Evolutionary conservation across 176 grass and related monocot genomes (phyloP).

Genomic region (Typha latifolia): DNA sequence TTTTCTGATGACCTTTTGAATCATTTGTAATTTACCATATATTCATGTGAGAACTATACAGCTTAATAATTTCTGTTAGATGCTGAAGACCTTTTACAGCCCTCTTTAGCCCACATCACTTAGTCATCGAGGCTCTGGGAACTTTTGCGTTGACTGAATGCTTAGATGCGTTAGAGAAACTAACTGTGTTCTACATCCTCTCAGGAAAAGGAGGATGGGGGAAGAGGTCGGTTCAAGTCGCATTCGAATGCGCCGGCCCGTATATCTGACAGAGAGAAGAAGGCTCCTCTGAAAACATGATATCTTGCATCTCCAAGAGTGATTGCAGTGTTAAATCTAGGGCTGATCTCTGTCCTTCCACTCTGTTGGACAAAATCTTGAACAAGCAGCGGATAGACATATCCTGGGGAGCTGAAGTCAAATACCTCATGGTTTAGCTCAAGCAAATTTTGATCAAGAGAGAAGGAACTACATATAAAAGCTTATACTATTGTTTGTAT

Average conservation of each 20-base stretch:
- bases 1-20: too few relatives aligned
- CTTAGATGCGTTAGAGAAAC: too few relatives aligned
- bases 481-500: too few relatives aligned
- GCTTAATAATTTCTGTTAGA: too few relatives aligned
- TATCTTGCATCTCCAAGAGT: background rate
- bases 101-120: too few relatives aligned
- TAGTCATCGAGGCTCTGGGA: too few relatives aligned
- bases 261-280: conserved; percentile 91
- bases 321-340: background rate
- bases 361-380: background rate
- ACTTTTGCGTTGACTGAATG: too few relatives aligned
- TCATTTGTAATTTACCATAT: too few relatives aligned
- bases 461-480: background rate
- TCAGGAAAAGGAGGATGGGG: conserved; percentile 75
- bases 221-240: conserved; percentile 85
- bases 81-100: too few relatives aligned
- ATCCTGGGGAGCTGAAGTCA: background rate
- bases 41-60: too few relatives aligned
- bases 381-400: background rate
- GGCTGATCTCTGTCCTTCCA: background rate
- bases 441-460: background rate
- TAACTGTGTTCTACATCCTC: background rate
- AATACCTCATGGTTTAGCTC: background rate
- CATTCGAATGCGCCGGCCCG: conserved; percentile 61
- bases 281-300: conserved; percentile 84